A percentile compares a stretch with the other conserved stretches of the same genome.
Evolutionary conservation across 352 stramenopile genomes (phyloP).

Genomic region (Globisporangium recalcitrans): DNA sequence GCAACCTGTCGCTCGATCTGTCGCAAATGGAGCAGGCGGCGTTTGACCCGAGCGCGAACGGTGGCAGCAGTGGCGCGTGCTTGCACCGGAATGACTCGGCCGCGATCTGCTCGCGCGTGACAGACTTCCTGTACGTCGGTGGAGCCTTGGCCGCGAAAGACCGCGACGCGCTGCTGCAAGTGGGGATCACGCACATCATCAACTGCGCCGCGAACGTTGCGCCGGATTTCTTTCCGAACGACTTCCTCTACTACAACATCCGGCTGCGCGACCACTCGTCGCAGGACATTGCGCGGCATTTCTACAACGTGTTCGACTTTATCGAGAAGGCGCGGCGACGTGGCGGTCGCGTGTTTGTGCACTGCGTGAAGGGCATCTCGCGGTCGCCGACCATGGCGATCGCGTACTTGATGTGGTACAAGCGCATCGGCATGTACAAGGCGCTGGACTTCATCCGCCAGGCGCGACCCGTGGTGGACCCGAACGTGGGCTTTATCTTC

Average conservation of each 20-base stretch:
- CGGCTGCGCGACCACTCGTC: slow-evolving; percentile 85
- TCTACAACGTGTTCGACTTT: slow-evolving; percentile 88
- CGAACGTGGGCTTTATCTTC: slow-evolving; percentile 87
- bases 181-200: slow-evolving; percentile 87
- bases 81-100: slow-evolving; percentile 52
- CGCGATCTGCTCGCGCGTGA: slow-evolving; percentile 72
- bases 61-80: slow-evolving; percentile 4
- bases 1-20: slow-evolving; percentile 78
- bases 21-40: slow-evolving; percentile 58
- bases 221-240: slow-evolving; percentile 65
- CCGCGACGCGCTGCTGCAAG: slow-evolving; percentile 49
- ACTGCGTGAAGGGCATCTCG: slow-evolving; percentile 87
- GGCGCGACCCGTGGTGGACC: slow-evolving; percentile 70
- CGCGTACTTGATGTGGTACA: slow-evolving; percentile 88
- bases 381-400: slow-evolving; percentile 85
- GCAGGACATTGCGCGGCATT: slow-evolving; percentile 80
- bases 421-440: slow-evolving; percentile 74
- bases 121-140: slow-evolving; percentile 86
- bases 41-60: slow-evolving; percentile 22
- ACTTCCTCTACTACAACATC: slow-evolving; percentile 85
- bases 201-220: slow-evolving; percentile 82
- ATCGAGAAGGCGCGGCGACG: slow-evolving; percentile 69
- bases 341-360: slow-evolving; percentile 77
- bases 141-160: slow-evolving; percentile 77
- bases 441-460: slow-evolving; percentile 76